Conservation (phyloP, 129 eudicot species). For the Centaurea solstitialis region DNA sequence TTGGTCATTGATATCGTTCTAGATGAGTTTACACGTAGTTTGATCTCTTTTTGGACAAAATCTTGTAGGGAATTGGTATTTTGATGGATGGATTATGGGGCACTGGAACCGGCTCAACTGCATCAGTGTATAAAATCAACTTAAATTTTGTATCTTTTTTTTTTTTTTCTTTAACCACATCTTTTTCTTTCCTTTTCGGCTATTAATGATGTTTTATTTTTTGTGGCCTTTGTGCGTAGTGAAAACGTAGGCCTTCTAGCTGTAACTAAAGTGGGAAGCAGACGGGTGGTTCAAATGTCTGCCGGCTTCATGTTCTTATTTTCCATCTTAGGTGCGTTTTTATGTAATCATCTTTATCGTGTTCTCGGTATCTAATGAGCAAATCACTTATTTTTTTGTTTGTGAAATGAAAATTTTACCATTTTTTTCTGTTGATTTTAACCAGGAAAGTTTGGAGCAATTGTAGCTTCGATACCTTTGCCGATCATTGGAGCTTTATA, state of each 20-base stretch:
- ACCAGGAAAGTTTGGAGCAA: conserved; percentile 92
- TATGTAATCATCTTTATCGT: background rate
- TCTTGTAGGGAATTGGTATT: conserved; percentile 74
- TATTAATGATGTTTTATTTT: background rate
- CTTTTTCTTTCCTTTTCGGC: background rate
- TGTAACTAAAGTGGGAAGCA: conserved; percentile 86
- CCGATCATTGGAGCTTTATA: conserved; percentile 89
- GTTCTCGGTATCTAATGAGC: background rate
- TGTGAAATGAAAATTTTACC: background rate
- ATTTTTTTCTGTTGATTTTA: background rate
- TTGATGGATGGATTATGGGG: conserved; percentile 90
- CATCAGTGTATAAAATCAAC: conserved; percentile 69
- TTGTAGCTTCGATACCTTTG: conserved; percentile 89
- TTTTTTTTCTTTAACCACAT: background rate
- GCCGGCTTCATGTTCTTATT: conserved; percentile 89
- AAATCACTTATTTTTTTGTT: background rate
- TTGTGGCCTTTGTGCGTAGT: conserved; percentile 33
- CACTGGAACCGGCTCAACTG: conserved; percentile 78
- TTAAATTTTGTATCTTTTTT: background rate
- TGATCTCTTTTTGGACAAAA: background rate
- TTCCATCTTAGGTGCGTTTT: conserved; percentile 68
- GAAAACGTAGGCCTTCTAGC: conserved; percentile 91
- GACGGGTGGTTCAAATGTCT: conserved; percentile 89
- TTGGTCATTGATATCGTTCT: conserved; percentile 4
- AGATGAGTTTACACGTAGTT: background rate